Evolutionary conservation across 1,284 basidiomycete genomes (phyloP), one percentile per base, ranked within the genome.

Genomic region (Cystobasidium pallidum): DNA sequence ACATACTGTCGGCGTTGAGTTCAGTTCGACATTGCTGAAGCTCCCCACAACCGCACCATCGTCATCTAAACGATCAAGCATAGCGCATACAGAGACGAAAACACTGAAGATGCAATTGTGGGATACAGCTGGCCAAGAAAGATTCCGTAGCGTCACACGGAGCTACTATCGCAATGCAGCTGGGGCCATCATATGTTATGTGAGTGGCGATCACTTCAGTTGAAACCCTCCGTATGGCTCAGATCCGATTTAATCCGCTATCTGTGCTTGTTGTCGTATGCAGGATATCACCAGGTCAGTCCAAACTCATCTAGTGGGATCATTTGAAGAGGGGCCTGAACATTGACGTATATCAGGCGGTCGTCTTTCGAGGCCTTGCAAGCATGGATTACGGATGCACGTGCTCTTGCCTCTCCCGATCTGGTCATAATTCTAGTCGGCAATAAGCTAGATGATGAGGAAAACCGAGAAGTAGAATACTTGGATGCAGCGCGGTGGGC

Each of bases 121-220:
- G 94, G 94, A 96, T 82, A 96, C 93, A n/a, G 93, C 93, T 45
- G 93, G 93, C 21, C 94, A 96, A 82, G 94, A 96, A 82, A 86
- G 94, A 74, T 96, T 96, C 81, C 86, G 92, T 87, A 94, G 92
- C n/a, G 95, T 99, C 17, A 98, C 95, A 13, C 85, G 94, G 75
- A 94, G 91, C 79, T 98, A 99, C 82, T 98, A 98, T 81, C 88
- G 95, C 66, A 94, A 94, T 24, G 92, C 95, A 17, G 92, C 92
- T 3, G 92, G 92, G n/a, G 92, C 90, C 41, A 49, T 70, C 15
- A 78, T 88, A 92, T 94, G 72, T 72, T 87, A 84, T 66, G 34
- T 57, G 47, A 19, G 41, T 67, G 24, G 24, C 51, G 21, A 51
- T 24, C 45, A 17, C 15, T 6, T 39, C 13, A 36, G 19, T 2